Conservation (phyloP, 371 early-diverging fungal species). For the Apophysomyces variabilis region DNA sequence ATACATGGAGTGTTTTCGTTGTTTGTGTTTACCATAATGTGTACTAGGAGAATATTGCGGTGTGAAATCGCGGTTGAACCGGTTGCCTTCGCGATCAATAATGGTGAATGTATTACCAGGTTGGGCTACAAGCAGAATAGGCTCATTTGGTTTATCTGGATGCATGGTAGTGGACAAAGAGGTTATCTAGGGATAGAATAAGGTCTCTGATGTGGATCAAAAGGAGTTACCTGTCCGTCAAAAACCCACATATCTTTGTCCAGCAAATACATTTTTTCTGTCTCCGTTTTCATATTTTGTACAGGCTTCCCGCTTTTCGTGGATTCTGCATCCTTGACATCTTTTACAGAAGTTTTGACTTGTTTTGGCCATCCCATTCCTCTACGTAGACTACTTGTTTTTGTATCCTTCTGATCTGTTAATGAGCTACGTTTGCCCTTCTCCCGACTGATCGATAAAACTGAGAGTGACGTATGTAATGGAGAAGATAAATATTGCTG, state of each 20-base stretch:
- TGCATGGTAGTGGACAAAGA: conserved; percentile 43
- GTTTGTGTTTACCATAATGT: conserved; percentile 19
- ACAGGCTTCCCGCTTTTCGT: conserved; percentile 1
- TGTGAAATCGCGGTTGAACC: conserved; percentile 55
- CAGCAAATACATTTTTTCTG: conserved; percentile 31
- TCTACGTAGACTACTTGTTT: conserved; percentile 16
- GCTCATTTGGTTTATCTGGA: conserved; percentile 47
- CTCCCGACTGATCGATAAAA: conserved; percentile 20
- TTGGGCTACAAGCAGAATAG: conserved; percentile 62
- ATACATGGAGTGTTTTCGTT: conserved; percentile 8
- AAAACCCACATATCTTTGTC: conserved; percentile 66
- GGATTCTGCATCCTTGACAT: conserved; percentile 16
- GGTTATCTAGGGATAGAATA: conserved; percentile 31
- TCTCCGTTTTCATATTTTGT: conserved; percentile 18
- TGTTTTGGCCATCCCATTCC: conserved; percentile 29
- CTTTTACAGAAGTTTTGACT: conserved; percentile 11
- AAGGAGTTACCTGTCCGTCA: conserved; percentile 56
- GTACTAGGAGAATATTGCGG: conserved; percentile 33
- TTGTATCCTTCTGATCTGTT: conserved; percentile 21
- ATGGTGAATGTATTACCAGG: conserved; percentile 66
- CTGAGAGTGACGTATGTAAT: conserved; percentile 24
- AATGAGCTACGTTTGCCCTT: conserved; percentile 15
- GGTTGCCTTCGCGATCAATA: conserved; percentile 59
- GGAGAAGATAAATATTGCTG: conserved; percentile 13
- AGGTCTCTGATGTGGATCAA: background rate